Evolutionary conservation across 2,329 filamentous ascomycete species (phyloP).

Genomic region (Bipolaris zeicola): DNA sequence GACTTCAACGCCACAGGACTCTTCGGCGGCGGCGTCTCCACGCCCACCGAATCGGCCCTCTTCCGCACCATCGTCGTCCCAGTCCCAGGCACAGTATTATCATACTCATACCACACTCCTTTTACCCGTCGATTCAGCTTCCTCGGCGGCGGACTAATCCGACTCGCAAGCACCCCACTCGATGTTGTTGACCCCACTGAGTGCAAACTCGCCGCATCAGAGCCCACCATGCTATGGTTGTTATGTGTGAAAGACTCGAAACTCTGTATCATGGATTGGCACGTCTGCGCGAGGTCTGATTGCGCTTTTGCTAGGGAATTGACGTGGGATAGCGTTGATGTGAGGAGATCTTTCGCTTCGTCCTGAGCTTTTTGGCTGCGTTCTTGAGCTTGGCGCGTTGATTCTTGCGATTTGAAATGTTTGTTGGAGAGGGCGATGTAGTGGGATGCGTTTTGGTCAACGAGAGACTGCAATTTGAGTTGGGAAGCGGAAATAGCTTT

Average conservation of each 20-base stretch:
- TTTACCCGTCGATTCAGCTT: constrained; percentile 44
- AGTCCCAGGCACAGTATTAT: constrained; percentile 27
- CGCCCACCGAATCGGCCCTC: constrained; percentile 23
- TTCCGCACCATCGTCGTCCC: constrained; percentile 17
- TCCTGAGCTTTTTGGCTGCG: constrained; percentile 32
- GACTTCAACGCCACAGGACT: constrained; percentile 18
- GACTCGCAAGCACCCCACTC: constrained; percentile 23
- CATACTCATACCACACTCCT: constrained; percentile 48
- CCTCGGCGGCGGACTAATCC: constrained; percentile 37
- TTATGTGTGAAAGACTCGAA: constrained; percentile 31
- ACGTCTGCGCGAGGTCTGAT: constrained; percentile 35
- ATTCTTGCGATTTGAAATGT: constrained; percentile 38
- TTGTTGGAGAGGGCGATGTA: constrained; percentile 45
- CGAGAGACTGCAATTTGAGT: constrained; percentile 35
- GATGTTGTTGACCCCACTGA: constrained; percentile 14
- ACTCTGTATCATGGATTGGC: constrained; percentile 36
- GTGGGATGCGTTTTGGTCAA: constrained; percentile 43
- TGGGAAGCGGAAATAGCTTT: constrained; percentile 42
- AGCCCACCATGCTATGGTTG: constrained; percentile 17
- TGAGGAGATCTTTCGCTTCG: constrained; percentile 33
- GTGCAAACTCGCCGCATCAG: constrained; percentile 23
- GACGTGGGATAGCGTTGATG: constrained; percentile 37
- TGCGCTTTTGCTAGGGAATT: constrained; percentile 37
- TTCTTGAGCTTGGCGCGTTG: constrained; percentile 33
- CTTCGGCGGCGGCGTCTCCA: constrained; percentile 33